Evolutionary conservation across 192 early-diverging fungal species (phyloP), one percentile per base, ranked within the genome.

Genomic region (Paraglomus occultum): DNA sequence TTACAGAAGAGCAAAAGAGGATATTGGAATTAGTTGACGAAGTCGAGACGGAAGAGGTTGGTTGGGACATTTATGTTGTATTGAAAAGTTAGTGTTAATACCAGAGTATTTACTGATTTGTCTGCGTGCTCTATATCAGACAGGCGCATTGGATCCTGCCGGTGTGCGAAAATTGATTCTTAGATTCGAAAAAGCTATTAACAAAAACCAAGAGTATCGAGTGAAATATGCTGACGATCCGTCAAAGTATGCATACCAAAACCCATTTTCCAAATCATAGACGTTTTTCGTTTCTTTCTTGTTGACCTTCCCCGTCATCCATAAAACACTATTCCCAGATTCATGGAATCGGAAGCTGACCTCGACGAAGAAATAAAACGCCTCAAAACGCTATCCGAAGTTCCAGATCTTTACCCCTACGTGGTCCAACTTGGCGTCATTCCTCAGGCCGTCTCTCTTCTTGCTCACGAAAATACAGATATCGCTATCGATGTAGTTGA

Each of bases 271-370:
- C 17, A 15, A 15, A 15, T 50, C 17, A 15, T 15, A 50, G 11
- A 1, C 17, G 8, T 10, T 49, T 15, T 50, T 50, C 4, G 11
- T 15, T 2, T 1, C 17, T 12, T 1, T 17, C 1, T 50, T 66
- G 10, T 40, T 66, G 0, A 17, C 18, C 20, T 18, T 10, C 14
- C 20, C 51, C 22, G 11, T 39, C 12, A 22, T 10, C 6, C 18
- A 15, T 70, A 70, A 15, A 6, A 11, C 22, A 7, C 17, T 15
- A 8, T 43, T 8, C 49, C 60, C 70, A 79, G 84, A 55, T 98
- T 98, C 77, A 91, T 96, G 71, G 95, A 97, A 62, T 97, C 95
- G 31, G 97, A 99, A 75, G 88, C 92, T 9, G 95, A 97, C 71
- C 80, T 99, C 40, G 95, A 95, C 67, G 93, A 95, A 71, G 91